phyloP scores from a whole-genome alignment of 805 yeast species.

The Ogataea nonfermentans region DNA sequence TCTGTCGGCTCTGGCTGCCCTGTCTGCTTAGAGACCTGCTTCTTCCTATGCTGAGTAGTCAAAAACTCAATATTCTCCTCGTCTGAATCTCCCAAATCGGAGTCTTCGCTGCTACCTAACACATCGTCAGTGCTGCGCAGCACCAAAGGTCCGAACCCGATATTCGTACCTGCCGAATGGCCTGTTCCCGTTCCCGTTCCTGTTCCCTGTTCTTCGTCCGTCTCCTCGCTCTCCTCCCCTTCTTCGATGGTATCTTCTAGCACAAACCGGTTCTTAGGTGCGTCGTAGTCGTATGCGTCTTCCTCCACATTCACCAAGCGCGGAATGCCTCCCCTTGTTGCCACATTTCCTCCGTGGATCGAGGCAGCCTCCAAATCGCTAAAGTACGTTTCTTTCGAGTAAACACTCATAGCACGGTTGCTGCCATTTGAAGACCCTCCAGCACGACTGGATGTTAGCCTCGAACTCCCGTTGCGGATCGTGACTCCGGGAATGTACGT shows the following conservation, averaged over 20 bases:
- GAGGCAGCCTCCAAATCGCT: slow-evolving; percentile 35
- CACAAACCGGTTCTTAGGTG: slow-evolving; percentile 21
- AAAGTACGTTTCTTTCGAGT: slow-evolving; percentile 34
- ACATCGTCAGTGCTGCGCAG: slow-evolving; percentile 13
- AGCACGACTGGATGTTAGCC: slow-evolving; percentile 13
- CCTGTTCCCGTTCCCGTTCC: slow-evolving; percentile 1
- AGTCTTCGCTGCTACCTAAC: slow-evolving; percentile 21
- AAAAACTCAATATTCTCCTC: slow-evolving; percentile 33
- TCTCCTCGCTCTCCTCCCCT: slow-evolving; percentile 26
- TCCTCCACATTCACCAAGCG: slow-evolving; percentile 27
- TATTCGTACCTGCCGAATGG: not conserved
- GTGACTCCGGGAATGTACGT: slow-evolving; percentile 96
- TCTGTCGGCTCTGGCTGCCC: slow-evolving; percentile 8
- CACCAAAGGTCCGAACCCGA: slow-evolving; percentile 17
- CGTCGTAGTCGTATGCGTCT: slow-evolving; percentile 28
- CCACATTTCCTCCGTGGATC: slow-evolving; percentile 33
- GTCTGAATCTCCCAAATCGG: slow-evolving; percentile 31
- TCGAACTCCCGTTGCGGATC: slow-evolving; percentile 43
- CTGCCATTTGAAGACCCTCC: slow-evolving; percentile 20
- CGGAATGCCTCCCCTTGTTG: slow-evolving; percentile 29
- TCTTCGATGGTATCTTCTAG: slow-evolving; percentile 19
- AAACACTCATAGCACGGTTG: slow-evolving; percentile 27
- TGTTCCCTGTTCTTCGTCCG: slow-evolving; percentile 16
- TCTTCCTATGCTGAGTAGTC: slow-evolving; percentile 25
- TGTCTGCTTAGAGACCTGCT: slow-evolving; percentile 14